Evolutionary conservation across 495 filamentous ascomycete species (phyloP), one percentile per base, ranked within the genome.

Genomic region (Xeromyces bisporus): DNA sequence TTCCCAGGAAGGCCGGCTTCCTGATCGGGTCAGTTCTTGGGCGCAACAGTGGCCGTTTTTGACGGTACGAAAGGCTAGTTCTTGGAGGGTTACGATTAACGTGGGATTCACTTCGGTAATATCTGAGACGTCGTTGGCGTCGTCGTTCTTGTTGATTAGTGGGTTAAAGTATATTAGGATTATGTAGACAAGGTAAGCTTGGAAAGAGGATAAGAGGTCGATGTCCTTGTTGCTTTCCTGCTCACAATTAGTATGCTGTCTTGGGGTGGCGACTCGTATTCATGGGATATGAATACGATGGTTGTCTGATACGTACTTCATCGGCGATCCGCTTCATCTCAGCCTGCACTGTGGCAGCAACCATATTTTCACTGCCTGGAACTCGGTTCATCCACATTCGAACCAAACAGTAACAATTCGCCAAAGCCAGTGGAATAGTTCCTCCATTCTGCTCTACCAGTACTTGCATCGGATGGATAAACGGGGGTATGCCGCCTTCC

Each of bases 1-100:
- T 38, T 67, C 61, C 64, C 62, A 68, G 12, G 17, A 41, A 1
- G 62, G 64, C 1, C 55, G 48, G n/a, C n/a, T n/a, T n/a, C n/a
- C n/a, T 3, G 39, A 37, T 0, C 40, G 47, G 15, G 42, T 41
- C 12, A 47, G 26, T 21, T 66, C 61, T 1, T 52, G 54, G 7
- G 34, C 30, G 29, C 58, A 65, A 26, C 51, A 37, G 10, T 64
- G 42, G 6, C 62, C 64, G 28, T 41, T 40, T 8, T 41, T 43
- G 23, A 50, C 43, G n/a, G 53, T 48, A 7, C 44, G 44, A 28
- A 50, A 66, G 21, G 62, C 62, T 18, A 66, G 26, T 15, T 64
- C 55, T 41, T 63, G 56, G 10, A 66, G 49, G n/a, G 49, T 57
- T n/a, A n/a, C n/a, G n/a, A n/a, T n/a, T n/a, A n/a, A n/a, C n/a